Conservation (phyloP, 805 yeast species). For the Candida boidinii region DNA sequence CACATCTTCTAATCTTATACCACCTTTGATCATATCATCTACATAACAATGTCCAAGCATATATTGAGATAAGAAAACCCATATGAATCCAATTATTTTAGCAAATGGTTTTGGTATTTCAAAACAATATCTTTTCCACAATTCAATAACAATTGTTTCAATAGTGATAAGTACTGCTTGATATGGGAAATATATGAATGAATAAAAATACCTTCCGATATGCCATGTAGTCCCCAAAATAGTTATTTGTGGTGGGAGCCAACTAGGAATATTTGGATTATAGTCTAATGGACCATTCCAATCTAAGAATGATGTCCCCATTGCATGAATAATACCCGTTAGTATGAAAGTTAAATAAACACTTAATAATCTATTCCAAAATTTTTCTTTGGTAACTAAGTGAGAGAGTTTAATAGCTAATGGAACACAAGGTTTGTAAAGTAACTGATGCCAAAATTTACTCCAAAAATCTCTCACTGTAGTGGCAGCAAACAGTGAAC, state of each 20-base stretch:
- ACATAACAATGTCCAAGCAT: constrained; percentile 6
- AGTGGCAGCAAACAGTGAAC: constrained; percentile 4
- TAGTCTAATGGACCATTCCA: constrained; percentile 6
- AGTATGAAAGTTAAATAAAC: constrained; percentile 6
- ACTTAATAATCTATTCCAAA: neutral
- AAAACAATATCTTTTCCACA: constrained; percentile 1
- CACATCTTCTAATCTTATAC: constrained; percentile 6
- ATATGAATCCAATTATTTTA: constrained; percentile 6
- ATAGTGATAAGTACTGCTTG: constrained; percentile 7
- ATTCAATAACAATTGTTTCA: constrained; percentile 2
- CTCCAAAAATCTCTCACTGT: constrained; percentile 11
- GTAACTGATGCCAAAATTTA: constrained; percentile 10
- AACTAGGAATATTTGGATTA: constrained; percentile 7
- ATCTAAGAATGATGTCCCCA: constrained; percentile 6
- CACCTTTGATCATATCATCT: constrained; percentile 12
- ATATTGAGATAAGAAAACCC: constrained; percentile 7
- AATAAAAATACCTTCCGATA: constrained; percentile 8
- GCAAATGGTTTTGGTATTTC: constrained; percentile 1
- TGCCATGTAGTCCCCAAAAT: neutral
- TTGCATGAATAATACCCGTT: constrained; percentile 10
- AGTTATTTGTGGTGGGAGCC: constrained; percentile 3
- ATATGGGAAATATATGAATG: constrained; percentile 11
- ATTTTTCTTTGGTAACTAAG: neutral
- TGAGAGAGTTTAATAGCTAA: neutral
- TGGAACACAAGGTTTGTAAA: constrained; percentile 9